Base-by-base conservation (phyloP, 2,329 filamentous ascomycete genomes). In the Amesomyces nigricolor region DNA sequence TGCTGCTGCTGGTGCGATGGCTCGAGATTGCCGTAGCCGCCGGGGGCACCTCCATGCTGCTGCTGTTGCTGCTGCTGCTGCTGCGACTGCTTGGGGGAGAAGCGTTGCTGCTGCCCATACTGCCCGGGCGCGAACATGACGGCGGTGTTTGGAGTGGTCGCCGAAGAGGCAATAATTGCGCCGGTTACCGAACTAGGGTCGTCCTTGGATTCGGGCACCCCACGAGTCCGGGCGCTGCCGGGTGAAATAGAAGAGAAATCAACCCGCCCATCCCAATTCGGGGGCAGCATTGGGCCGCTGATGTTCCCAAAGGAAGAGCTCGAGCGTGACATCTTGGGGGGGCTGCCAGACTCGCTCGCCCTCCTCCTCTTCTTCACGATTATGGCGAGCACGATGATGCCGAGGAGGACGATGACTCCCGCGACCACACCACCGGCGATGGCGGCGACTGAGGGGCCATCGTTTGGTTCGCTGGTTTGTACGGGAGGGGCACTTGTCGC, bases 201-300 rank as follows among this genome's bases (percentile, higher is more conserved):
- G 0, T 48, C 56, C 29, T 44, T 50, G 29, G 50, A 44, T 46
- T 58, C 46, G 55, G 57, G 60, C 32, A 51, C 6, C 4, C 22
- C 22, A 26, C 22, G 22, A 26, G 22, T 26, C 22, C 22, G 22
- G 59, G 22, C 52, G 47, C 52, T 55, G 49, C 11, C 61, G 30
- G 64, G 64, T 50, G 60, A 83, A 83, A 63, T 83, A 6, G 22
- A 26, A 26, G 22, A 26, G 22, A 26, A 26, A 26, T 26, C 22
- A 26, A 26, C 22, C 22, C 22, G 22, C 22, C 22, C 22, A 26
- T 26, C 22, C 22, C 22, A 26, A 5, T 26, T 26, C 22, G 22
- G 69, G 19, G 69, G 63, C 46, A 80, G 65, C 55, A 85, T 74
- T 57, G 85, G 74, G 63, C 84, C 77, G 59, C 79, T 83, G 62